Evolutionary conservation across 192 early-diverging fungal genomes (phyloP), one percentile per base, ranked within the genome.

Genomic region (Backusella parvicylindrica): DNA sequence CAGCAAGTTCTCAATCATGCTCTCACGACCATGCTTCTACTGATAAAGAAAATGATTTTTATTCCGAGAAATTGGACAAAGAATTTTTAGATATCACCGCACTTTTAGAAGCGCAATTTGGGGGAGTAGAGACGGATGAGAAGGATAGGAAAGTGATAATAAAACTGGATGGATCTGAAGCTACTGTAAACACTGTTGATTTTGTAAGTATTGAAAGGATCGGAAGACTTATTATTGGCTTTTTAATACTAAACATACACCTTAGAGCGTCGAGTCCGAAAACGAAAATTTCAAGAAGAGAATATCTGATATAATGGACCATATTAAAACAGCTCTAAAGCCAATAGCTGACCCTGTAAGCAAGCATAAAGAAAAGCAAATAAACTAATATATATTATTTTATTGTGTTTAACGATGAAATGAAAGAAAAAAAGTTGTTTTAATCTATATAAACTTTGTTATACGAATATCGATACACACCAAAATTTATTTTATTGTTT

Each of bases 61-160:
- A 66, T 33, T 33, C 64, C 33, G 64, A 33, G 2, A 66, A 66
- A 66, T 18, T 66, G 32, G 70, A 81, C 8, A 53, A 64, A 38
- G 79, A 81, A 38, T 81, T 74, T 41, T 47, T 68, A n/a, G 72
- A 68, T 41, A 43, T 75, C 2, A 47, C 66, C n/a, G 9, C 60
- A 3, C 77, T 81, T 60, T 70, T 81, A 32, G 41, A 76, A 56
- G 75, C 76, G 30, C 71, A 81, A 21, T 81, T 81, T 64, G 79
- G 79, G 0, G 47, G 73, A 16, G 68, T 81, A 15, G 68, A 69
- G 12, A 40, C 28, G 28, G 56, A 81, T 41, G 64, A 65, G 6
- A 70, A 77, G 15, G 79, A 69, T 7, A 81, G 70, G 28, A 77
- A 69, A 31, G 74, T 66, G 4, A 65, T 56, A 0, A 50, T 81